These are phyloP conservation scores for Sisymbrium altissimum DNA, from an alignment of 345 rosid genomes.

Conservation along the genomic window DNA sequence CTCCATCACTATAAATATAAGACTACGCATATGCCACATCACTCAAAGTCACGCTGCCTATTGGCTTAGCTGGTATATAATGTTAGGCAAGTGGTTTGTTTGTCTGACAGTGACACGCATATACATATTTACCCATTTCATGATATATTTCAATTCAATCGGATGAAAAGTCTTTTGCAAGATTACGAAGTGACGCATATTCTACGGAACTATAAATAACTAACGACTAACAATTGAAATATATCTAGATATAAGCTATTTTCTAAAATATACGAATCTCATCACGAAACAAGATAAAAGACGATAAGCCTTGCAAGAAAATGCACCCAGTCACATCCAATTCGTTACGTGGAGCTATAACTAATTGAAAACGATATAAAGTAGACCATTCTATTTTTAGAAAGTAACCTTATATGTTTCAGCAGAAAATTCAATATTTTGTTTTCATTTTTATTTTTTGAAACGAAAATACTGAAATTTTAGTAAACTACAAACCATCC, in stretches of 20 bases:
- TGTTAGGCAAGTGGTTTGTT: conserved; percentile 17
- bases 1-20: conserved; percentile 13
- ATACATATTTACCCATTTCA: not conserved
- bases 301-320: conserved; percentile 19
- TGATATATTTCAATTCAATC: not conserved
- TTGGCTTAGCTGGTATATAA: conserved; percentile 28
- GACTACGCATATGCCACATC: conserved; percentile 28
- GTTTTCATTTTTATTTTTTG: not conserved
- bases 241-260: not conserved
- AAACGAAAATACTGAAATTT: not conserved
- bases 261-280: conserved; percentile 3
- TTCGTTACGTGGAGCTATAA: conserved; percentile 11
- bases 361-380: conserved; percentile 17
- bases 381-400: conserved; percentile 18
- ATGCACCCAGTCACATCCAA: conserved; percentile 19
- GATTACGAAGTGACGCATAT: conserved; percentile 19
- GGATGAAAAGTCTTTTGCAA: conserved; percentile 8
- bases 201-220: conserved; percentile 18
- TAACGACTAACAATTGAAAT: conserved; percentile 5
- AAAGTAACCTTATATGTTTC: not conserved
- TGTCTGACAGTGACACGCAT: conserved; percentile 10
- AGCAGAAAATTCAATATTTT: not conserved
- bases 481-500: not conserved
- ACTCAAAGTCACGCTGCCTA: conserved; percentile 3
- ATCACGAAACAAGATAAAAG: conserved; percentile 10